phyloP scores from a whole-genome alignment of 2,329 filamentous ascomycete species.

The Monosporascus sp. region DNA sequence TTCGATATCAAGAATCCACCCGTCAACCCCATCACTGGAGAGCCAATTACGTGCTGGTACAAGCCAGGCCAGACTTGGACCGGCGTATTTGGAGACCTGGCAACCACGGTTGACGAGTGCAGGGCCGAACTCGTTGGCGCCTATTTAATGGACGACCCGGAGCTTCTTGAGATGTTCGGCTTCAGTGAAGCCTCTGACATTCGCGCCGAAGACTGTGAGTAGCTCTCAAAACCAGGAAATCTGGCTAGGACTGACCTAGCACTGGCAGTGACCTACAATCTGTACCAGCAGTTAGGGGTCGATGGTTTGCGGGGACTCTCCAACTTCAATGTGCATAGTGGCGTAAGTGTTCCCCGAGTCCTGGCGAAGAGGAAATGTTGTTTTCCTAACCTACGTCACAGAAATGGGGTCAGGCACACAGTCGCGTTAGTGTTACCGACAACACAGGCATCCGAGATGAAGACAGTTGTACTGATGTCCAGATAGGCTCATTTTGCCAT shows the following conservation, averaged over 20 bases:
- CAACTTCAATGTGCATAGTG: slow-evolving; percentile 32
- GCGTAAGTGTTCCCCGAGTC: slow-evolving; percentile 16
- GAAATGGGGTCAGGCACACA: slow-evolving; percentile 42
- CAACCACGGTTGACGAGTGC: slow-evolving; percentile 57
- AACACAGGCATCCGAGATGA: neutral
- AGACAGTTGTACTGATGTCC: neutral
- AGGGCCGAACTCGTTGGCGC: slow-evolving; percentile 36
- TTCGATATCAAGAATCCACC: slow-evolving; percentile 56
- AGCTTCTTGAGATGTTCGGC: slow-evolving; percentile 39
- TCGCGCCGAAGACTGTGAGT: slow-evolving; percentile 33
- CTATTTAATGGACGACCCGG: slow-evolving; percentile 38
- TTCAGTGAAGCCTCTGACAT: slow-evolving; percentile 31
- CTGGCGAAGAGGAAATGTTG: neutral
- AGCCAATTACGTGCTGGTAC: slow-evolving; percentile 54
- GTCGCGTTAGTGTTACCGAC: slow-evolving; percentile 20
- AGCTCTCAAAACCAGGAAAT: neutral
- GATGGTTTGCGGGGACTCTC: slow-evolving; percentile 34
- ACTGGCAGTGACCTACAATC: slow-evolving; percentile 31
- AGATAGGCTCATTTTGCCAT: slow-evolving; percentile 59
- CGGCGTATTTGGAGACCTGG: slow-evolving; percentile 53
- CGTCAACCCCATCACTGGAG: slow-evolving; percentile 47
- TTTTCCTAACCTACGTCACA: slow-evolving; percentile 11
- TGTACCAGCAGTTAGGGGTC: slow-evolving; percentile 37
- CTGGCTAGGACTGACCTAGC: slow-evolving; percentile 3
- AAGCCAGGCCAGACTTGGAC: slow-evolving; percentile 61